Conservation (phyloP, 148 eudicot genomes). For the Vaccinium vitisidaea region DNA sequence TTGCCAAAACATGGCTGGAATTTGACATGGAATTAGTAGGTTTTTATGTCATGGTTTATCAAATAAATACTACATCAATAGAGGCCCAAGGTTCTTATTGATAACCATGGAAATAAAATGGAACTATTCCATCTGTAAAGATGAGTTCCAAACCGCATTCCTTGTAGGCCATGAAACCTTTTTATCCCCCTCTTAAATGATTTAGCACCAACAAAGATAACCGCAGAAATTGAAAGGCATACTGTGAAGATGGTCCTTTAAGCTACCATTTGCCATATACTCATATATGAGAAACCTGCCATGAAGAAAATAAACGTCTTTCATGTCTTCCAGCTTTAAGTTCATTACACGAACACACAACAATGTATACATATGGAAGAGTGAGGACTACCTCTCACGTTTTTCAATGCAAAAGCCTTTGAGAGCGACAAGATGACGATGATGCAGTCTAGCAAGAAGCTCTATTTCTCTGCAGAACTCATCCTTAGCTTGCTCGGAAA, state of each 20-base stretch:
- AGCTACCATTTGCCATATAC: conserved; percentile 91
- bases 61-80: background rate
- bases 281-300: conserved; percentile 91
- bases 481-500: conserved; percentile 85
- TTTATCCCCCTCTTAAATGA: background rate
- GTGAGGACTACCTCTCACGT: conserved; percentile 57
- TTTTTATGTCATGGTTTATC: background rate
- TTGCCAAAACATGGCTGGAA: background rate
- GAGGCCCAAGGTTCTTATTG: background rate
- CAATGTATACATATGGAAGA: background rate
- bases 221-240: conserved; percentile 29
- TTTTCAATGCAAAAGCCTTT: conserved; percentile 82
- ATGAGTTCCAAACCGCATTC: background rate
- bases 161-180: background rate
- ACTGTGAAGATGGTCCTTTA: conserved; percentile 93
- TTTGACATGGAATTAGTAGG: background rate
- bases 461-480: conserved; percentile 94
- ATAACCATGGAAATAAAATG: background rate
- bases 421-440: conserved; percentile 94
- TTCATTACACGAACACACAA: background rate
- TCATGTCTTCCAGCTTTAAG: background rate
- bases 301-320: conserved; percentile 17
- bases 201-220: conserved; percentile 7
- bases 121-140: background rate
- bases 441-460: conserved; percentile 90